A percentile compares a stretch with the other conserved stretches of the same genome.
These are phyloP conservation scores for Claviceps pazoutovae DNA, from an alignment of 2,329 filamentous ascomycete genomes.

Conservation along the genomic window DNA sequence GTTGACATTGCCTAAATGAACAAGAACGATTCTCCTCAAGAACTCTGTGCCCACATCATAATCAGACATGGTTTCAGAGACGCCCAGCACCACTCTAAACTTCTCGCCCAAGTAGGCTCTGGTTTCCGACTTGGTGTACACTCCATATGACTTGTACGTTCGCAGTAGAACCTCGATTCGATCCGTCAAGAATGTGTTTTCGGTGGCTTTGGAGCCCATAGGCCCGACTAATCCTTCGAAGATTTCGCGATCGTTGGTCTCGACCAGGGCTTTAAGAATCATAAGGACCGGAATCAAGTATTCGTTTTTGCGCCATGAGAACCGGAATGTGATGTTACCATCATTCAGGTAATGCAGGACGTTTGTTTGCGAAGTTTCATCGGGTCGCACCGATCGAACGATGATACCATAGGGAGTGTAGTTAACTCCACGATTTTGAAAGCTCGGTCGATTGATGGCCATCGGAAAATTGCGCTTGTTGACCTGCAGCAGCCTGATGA, in stretches of 20 bases:
- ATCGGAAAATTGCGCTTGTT: conserved; percentile 89
- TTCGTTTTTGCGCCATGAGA: conserved; percentile 96
- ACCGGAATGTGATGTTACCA: conserved; percentile 91
- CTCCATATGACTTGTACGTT: conserved; percentile 80
- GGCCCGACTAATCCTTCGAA: conserved; percentile 84
- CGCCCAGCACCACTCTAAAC: conserved; percentile 75
- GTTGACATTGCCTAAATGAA: conserved; percentile 75
- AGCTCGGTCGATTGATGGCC: conserved; percentile 84
- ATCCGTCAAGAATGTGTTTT: conserved; percentile 89
- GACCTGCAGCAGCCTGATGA: conserved; percentile 83
- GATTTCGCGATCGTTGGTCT: conserved; percentile 93
- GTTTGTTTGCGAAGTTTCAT: conserved; percentile 96
- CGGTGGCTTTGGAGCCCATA: conserved; percentile 58
- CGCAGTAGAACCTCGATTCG: conserved; percentile 82
- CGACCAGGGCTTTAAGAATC: conserved; percentile 85
- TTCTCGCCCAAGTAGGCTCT: conserved; percentile 79
- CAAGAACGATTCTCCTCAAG: conserved; percentile 74
- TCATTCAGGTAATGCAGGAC: conserved; percentile 91
- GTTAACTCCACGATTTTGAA: conserved; percentile 69
- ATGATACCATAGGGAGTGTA: conserved; percentile 89
- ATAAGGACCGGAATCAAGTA: conserved; percentile 94
- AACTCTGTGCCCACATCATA: conserved; percentile 88
- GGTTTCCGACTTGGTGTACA: conserved; percentile 72
- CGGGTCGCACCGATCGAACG: conserved; percentile 82
- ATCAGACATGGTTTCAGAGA: conserved; percentile 71